These are phyloP conservation scores for Aspergillus sp. DNA, from an alignment of 2,329 filamentous ascomycete genomes.

Conservation along the genomic window DNA sequence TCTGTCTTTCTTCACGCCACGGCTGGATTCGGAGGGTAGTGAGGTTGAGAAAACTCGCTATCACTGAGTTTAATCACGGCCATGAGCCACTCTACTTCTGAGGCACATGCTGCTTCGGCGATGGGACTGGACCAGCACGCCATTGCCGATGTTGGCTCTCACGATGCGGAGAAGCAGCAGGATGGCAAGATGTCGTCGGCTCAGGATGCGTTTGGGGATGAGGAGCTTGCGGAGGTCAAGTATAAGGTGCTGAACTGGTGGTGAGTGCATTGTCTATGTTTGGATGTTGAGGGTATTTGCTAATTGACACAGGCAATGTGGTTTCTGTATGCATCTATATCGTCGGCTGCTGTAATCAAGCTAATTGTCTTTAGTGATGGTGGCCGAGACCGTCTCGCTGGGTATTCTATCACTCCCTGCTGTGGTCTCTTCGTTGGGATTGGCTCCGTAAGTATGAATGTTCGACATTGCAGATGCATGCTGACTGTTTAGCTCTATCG, in stretches of 20 bases:
- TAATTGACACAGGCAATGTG: slow-evolving; percentile 37
- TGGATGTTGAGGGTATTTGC: background rate
- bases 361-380: slow-evolving; percentile 38
- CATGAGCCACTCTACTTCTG: no score
- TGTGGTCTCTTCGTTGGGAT: slow-evolving; percentile 46
- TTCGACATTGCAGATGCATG: no score
- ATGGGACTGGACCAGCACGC: no score
- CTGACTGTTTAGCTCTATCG: slow-evolving; percentile 29
- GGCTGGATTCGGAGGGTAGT: no score
- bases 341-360: background rate
- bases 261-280: slow-evolving; percentile 4
- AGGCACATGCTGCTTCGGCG: no score
- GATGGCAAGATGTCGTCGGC: background rate
- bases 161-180: slow-evolving; percentile 9
- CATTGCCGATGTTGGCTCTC: slow-evolving; percentile 6
- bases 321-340: slow-evolving; percentile 25
- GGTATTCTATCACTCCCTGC: slow-evolving; percentile 51
- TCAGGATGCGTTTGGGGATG: slow-evolving; percentile 29
- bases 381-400: slow-evolving; percentile 53
- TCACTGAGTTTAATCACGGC: no score
- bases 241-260: slow-evolving; percentile 46
- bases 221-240: slow-evolving; percentile 37
- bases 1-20: no score
- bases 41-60: no score
- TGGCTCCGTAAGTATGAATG: slow-evolving; percentile 45